Evolutionary conservation across 139 green algal species (phyloP).

Genomic region (Coelastrella sp.): DNA sequence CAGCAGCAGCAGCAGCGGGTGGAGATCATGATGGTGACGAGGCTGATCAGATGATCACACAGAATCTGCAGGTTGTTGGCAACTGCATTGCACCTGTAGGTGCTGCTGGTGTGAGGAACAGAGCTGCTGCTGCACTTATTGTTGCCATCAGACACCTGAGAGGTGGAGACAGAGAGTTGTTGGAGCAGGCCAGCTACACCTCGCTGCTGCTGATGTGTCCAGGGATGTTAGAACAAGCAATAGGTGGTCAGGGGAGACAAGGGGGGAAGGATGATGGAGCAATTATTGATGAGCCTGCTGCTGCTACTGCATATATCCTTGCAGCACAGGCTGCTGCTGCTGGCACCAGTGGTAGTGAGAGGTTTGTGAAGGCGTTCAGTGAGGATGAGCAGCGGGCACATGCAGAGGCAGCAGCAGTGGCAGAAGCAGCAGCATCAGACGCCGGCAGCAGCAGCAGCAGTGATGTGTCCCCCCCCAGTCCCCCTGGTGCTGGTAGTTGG

Average conservation of each 20-base stretch:
- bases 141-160: conserved; percentile 13
- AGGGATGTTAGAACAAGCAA: conserved; percentile 40
- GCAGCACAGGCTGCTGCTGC: not conserved
- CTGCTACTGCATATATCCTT: conserved; percentile 39
- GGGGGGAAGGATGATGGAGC: conserved; percentile 32
- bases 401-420: conserved; percentile 20
- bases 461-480: too few species aligned
- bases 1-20: not conserved
- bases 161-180: conserved; percentile 37
- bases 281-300: conserved; percentile 45
- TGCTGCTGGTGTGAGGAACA: conserved; percentile 16
- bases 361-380: not conserved
- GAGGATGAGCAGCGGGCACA: not conserved
- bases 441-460: conserved; percentile 13
- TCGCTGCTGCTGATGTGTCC: conserved; percentile 47
- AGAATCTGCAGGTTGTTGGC: conserved; percentile 29
- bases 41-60: not conserved
- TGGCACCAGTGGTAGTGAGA: not conserved
- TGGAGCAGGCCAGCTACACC: conserved; percentile 40
- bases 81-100: not conserved
- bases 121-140: conserved; percentile 28
- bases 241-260: conserved; percentile 34
- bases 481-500: conserved; percentile 32
- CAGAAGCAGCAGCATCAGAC: not conserved
- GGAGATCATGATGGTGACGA: not conserved